These are phyloP conservation scores for Apophysomyces elegans DNA, from an alignment of 371 early-diverging fungal genomes.

Conservation along the genomic window DNA sequence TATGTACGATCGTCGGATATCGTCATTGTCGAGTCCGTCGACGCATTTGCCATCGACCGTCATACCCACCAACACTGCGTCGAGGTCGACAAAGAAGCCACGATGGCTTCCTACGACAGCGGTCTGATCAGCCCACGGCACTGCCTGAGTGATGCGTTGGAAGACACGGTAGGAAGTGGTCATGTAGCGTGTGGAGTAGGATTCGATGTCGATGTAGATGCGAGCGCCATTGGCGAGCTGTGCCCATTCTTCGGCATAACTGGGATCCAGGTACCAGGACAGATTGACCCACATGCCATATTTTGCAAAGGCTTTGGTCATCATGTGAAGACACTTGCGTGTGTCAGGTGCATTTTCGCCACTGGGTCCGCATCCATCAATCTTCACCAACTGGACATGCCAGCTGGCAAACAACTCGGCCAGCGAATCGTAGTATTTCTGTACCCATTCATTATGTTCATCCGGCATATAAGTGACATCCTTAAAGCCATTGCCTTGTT, in stretches of 20 bases:
- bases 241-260: conserved; percentile 45
- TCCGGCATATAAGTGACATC: conserved; percentile 48
- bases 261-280: conserved; percentile 46
- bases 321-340: conserved; percentile 36
- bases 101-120: conserved; percentile 30
- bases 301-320: conserved; percentile 34
- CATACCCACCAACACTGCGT: conserved; percentile 51
- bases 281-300: conserved; percentile 46
- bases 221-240: conserved; percentile 42
- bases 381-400: conserved; percentile 43
- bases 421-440: conserved; percentile 42
- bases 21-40: conserved; percentile 50
- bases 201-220: conserved; percentile 47
- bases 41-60: conserved; percentile 42
- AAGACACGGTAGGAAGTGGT: conserved; percentile 47
- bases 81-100: conserved; percentile 49
- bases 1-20: conserved; percentile 42
- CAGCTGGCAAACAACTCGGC: conserved; percentile 44
- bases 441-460: conserved; percentile 31
- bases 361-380: conserved; percentile 51
- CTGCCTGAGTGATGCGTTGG: conserved; percentile 41
- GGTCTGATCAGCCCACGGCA: conserved; percentile 32
- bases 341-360: conserved; percentile 44
- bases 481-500: conserved; percentile 48
- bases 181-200: conserved; percentile 46